Conservation (phyloP, 208 protist genomes). For the Trypanosoma cruzi region DNA sequence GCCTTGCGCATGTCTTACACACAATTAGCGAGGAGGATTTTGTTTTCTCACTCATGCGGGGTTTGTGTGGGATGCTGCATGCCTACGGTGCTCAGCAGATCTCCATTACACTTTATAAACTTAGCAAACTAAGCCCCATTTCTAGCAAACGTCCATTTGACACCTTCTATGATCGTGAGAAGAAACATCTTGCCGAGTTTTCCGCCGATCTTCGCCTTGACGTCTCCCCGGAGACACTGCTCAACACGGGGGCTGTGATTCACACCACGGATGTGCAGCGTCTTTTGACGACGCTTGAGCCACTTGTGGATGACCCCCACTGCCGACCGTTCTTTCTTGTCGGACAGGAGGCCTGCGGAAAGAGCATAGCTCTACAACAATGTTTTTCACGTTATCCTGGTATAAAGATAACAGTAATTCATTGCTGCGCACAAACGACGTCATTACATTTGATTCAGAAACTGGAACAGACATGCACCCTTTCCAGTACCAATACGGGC, state of each 20-base stretch:
- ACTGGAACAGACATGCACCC: slow-evolving; percentile 92
- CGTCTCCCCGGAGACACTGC: slow-evolving; percentile 57
- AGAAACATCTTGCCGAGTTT: slow-evolving; percentile 63
- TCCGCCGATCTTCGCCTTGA: slow-evolving; percentile 50
- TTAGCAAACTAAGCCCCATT: slow-evolving; percentile 73
- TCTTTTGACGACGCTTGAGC: slow-evolving; percentile 72
- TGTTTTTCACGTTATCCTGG: slow-evolving; percentile 55
- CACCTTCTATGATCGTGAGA: slow-evolving; percentile 73
- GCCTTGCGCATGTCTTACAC: slow-evolving; percentile 63
- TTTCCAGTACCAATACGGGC: slow-evolving; percentile 87
- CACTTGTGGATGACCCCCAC: slow-evolving; percentile 71
- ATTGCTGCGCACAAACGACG: slow-evolving; percentile 96
- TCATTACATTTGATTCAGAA: slow-evolving; percentile 95
- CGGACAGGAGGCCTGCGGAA: slow-evolving; percentile 97
- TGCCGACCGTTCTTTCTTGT: slow-evolving; percentile 95
- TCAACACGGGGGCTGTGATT: slow-evolving; percentile 71
- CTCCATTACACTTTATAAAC: slow-evolving; percentile 83
- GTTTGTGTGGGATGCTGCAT: slow-evolving; percentile 55
- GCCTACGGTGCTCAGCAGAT: slow-evolving; percentile 61
- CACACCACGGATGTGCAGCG: slow-evolving; percentile 94
- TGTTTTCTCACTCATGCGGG: slow-evolving; percentile 67
- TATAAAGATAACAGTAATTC: slow-evolving; percentile 83
- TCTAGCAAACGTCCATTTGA: slow-evolving; percentile 84
- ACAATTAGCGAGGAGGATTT: slow-evolving; percentile 72
- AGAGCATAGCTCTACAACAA: slow-evolving; percentile 88